phyloP scores from a whole-genome alignment of 1,284 basidiomycete genomes.

The Naganishia sp. region DNA sequence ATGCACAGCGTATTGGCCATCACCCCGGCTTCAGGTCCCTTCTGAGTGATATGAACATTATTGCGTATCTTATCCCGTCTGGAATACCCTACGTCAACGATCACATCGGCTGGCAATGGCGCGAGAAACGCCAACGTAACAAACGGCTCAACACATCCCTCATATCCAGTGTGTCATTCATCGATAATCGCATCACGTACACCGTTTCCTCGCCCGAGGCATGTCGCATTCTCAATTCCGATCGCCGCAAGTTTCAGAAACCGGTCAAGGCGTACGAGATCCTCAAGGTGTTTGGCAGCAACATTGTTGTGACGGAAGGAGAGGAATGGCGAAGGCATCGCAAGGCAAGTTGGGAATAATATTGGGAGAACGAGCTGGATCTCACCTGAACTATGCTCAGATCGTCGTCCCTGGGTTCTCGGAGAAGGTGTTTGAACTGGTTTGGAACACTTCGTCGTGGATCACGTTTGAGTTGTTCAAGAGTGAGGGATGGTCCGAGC shows the following conservation, averaged over 20 bases:
- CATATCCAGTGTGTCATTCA: slow-evolving; percentile 25
- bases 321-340: slow-evolving; percentile 66
- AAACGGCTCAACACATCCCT: slow-evolving; percentile 28
- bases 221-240: slow-evolving; percentile 27
- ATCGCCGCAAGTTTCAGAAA: slow-evolving; percentile 35
- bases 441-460: slow-evolving; percentile 53
- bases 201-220: slow-evolving; percentile 28
- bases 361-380: not conserved
- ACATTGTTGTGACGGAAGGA: slow-evolving; percentile 63
- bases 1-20: slow-evolving; percentile 9
- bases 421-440: slow-evolving; percentile 57
- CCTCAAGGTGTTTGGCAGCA: slow-evolving; percentile 45
- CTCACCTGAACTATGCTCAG: slow-evolving; percentile 61
- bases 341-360: slow-evolving; percentile 53
- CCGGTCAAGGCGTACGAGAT: slow-evolving; percentile 34
- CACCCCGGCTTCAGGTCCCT: slow-evolving; percentile 30
- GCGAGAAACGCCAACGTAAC: slow-evolving; percentile 22
- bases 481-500: slow-evolving; percentile 21
- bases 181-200: slow-evolving; percentile 20
- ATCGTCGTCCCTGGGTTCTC: slow-evolving; percentile 51
- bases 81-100: slow-evolving; percentile 29
- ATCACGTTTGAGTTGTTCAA: slow-evolving; percentile 34
- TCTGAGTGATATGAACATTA: slow-evolving; percentile 23
- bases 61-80: slow-evolving; percentile 26
- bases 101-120: slow-evolving; percentile 26